A percentile compares a stretch with the other conserved stretches of the same genome.
These are phyloP conservation scores for Singerocomus inundabilis DNA, from an alignment of 1,284 basidiomycete genomes.

Conservation along the genomic window DNA sequence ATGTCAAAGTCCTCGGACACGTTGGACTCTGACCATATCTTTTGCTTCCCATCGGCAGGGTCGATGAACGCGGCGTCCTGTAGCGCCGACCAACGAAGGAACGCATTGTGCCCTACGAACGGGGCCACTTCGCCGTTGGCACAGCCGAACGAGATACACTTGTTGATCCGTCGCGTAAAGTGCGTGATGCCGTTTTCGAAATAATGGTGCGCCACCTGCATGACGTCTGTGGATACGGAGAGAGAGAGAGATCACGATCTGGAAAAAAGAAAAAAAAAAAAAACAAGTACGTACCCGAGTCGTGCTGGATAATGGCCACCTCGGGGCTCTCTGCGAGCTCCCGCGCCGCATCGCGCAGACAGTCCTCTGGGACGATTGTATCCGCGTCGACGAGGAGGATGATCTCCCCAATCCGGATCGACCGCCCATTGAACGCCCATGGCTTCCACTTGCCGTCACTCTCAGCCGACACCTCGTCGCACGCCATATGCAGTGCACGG, in stretches of 20 bases:
- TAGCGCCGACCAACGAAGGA: slow-evolving; percentile 80
- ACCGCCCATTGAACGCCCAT: slow-evolving; percentile 63
- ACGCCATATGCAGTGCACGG: slow-evolving; percentile 57
- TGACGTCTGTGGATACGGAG: slow-evolving; percentile 55
- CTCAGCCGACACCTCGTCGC: slow-evolving; percentile 66
- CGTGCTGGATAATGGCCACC: slow-evolving; percentile 82
- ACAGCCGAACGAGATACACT: slow-evolving; percentile 71
- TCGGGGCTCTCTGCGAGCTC: slow-evolving; percentile 71
- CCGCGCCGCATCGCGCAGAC: slow-evolving; percentile 79
- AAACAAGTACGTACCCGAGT: slow-evolving; percentile 64
- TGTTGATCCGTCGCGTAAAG: slow-evolving; percentile 80
- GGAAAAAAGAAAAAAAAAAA: no score
- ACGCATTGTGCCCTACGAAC: slow-evolving; percentile 88
- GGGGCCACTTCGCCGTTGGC: slow-evolving; percentile 82
- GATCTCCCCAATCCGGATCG: slow-evolving; percentile 60
- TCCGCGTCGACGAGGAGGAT: slow-evolving; percentile 78
- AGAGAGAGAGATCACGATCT: no score
- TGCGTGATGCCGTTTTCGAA: slow-evolving; percentile 85
- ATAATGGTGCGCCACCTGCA: slow-evolving; percentile 84
- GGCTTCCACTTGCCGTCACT: slow-evolving; percentile 46
- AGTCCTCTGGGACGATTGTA: slow-evolving; percentile 83
- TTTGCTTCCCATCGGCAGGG: slow-evolving; percentile 49
- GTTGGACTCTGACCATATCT: slow-evolving; percentile 83
- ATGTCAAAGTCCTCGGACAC: slow-evolving; percentile 89
- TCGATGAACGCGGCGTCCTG: slow-evolving; percentile 79